Evolutionary conservation across 2,329 filamentous ascomycete genomes (phyloP).

Genomic region (Aspergillus fumigatiaffinis): DNA sequence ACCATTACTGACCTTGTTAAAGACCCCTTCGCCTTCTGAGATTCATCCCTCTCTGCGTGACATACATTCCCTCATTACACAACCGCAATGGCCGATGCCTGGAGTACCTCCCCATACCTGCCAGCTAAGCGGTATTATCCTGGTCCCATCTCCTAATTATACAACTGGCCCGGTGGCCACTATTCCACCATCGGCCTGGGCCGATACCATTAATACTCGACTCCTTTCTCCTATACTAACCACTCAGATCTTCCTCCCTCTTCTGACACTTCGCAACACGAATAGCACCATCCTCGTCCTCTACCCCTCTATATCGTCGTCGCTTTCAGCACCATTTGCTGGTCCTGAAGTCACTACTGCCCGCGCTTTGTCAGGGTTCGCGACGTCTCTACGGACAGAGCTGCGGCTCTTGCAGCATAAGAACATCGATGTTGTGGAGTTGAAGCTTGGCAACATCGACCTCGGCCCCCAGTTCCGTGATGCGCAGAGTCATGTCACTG

Average conservation of each 20-base stretch:
- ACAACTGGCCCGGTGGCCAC: slow-evolving; percentile 81
- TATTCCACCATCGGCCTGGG: slow-evolving; percentile 76
- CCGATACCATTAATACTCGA: slow-evolving; percentile 87
- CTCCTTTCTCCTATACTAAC: slow-evolving; percentile 85
- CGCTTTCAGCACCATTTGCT: slow-evolving; percentile 41
- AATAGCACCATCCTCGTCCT: slow-evolving; percentile 44
- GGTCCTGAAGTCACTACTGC: slow-evolving; percentile 83
- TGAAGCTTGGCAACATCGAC: slow-evolving; percentile 90
- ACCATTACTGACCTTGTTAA: slow-evolving; percentile 12
- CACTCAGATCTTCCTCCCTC: slow-evolving; percentile 82
- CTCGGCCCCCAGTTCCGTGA: slow-evolving; percentile 59
- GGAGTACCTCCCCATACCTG: slow-evolving; percentile 73
- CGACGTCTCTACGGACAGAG: slow-evolving; percentile 74
- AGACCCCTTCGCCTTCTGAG: slow-evolving; percentile 53
- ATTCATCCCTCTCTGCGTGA: slow-evolving; percentile 63
- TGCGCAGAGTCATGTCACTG: slow-evolving; percentile 40
- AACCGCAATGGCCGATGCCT: slow-evolving; percentile 71
- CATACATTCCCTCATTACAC: slow-evolving; percentile 68
- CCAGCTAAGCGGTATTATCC: slow-evolving; percentile 71
- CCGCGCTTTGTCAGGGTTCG: slow-evolving; percentile 81
- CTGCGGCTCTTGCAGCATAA: slow-evolving; percentile 63
- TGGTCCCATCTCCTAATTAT: slow-evolving; percentile 76
- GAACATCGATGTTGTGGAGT: slow-evolving; percentile 69
- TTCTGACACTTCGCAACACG: slow-evolving; percentile 60
- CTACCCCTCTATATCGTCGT: slow-evolving; percentile 45